Evolutionary conservation across 495 filamentous ascomycete genomes (phyloP), one percentile per base, ranked within the genome.

Genomic region (Podospora anserina): DNA sequence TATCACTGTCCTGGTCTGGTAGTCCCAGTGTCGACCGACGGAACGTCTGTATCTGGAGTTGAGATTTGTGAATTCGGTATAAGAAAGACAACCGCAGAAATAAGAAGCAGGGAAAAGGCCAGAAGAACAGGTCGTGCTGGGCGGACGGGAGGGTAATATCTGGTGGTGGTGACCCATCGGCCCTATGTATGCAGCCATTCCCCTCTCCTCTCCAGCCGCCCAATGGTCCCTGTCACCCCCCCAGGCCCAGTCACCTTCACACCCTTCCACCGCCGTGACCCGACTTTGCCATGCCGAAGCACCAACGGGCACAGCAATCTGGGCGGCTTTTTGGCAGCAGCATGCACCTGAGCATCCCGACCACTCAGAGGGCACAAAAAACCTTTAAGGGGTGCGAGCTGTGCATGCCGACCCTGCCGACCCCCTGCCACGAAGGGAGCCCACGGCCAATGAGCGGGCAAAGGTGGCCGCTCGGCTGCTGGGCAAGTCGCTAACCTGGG

Each of bases 371-470:
- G 54, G 15, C 58, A 64, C 56, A 39, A 70, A 69, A 69, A 65
- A 3, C 68, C 66, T 62, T 66, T 69, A 65, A 68, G 32, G 68
- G 57, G 57, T 61, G 69, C 68, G 65, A 68, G 66, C 65, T 62
- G 66, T 67, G 73, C 71, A 72, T 77, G 71, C 73, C 75, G 75
- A 75, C 67, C 39, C 73, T 74, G 72, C 72, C 71, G 69, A 49
- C 68, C 74, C 74, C 74, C 68, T 75, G 76, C 69, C 71, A 57
- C 9, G 61, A 58, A 71, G 44, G 57, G 59, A 58, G 30, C 4
- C 11, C 20, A 65, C 53, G 68, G 67, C 76, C 76, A 78, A 78
- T 78, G 56, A 64, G 64, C 53, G 65, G 16, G 26, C 63, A 58
- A 34, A 70, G 9, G 53, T 73, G 74, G 71, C 72, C 71, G 74